These are phyloP conservation scores for Schizonepeta tenuifolia DNA, from an alignment of 257 asterid species.

Conservation along the genomic window DNA sequence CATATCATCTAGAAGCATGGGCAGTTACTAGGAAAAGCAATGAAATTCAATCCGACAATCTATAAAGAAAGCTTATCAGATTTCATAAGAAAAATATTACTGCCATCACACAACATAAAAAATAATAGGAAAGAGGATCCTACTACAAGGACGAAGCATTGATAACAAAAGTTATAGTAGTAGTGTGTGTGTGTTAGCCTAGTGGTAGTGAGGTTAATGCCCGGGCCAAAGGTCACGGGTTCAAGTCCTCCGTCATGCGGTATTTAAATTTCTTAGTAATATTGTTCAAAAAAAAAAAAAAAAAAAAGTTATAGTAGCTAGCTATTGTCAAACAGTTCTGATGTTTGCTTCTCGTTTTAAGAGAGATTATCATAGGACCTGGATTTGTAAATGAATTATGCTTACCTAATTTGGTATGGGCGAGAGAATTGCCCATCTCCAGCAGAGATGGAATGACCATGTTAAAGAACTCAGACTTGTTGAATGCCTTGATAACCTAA, in stretches of 20 bases:
- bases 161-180: no score
- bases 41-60: neutral
- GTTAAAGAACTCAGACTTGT: conserved; percentile 72
- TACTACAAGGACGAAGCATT: neutral
- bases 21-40: neutral
- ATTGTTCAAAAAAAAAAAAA: no score
- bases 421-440: conserved; percentile 68
- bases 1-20: neutral
- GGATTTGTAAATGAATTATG: conserved; percentile 26
- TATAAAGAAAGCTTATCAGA: conserved; percentile 4
- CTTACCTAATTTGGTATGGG: conserved; percentile 41
- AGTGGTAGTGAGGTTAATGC: no score
- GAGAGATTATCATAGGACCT: conserved; percentile 21
- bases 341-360: conserved; percentile 8
- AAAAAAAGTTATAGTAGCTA: neutral
- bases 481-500: conserved; percentile 81
- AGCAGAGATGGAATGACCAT: conserved; percentile 63
- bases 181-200: no score
- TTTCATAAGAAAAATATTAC: conserved; percentile 16
- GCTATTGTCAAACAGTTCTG: conserved; percentile 25
- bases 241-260: no score
- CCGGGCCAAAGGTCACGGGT: no score
- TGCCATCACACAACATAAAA: neutral
- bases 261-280: no score
- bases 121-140: conserved; percentile 21